phyloP scores from a whole-genome alignment of 2,329 filamentous ascomycete species.

The Trichoderma oligosporum region DNA sequence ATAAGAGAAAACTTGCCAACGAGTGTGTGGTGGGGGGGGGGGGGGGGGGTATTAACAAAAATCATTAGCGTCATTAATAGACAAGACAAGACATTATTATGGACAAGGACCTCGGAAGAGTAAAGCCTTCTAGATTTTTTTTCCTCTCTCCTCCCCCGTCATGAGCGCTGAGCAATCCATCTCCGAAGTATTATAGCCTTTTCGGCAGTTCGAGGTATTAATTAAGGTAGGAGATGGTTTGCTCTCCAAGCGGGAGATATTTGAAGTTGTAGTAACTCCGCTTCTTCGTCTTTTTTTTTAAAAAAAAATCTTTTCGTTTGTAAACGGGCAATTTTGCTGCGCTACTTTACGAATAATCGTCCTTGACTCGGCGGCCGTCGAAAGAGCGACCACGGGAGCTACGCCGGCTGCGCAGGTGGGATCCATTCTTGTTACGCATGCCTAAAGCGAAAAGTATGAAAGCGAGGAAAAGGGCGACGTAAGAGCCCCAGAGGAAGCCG shows the following conservation, averaged over 20 bases:
- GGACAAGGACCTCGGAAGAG: too few species aligned
- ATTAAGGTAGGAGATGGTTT: neutral
- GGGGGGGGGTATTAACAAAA: neutral
- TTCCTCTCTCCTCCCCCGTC: neutral
- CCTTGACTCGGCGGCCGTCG: slow-evolving; percentile 60
- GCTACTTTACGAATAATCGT: slow-evolving; percentile 56
- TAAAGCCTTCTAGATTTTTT: neutral
- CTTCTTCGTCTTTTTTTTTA: neutral
- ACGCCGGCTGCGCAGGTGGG: slow-evolving; percentile 29
- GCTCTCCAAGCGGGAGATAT: neutral
- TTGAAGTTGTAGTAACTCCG: neutral
- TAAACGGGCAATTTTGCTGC: too few species aligned
- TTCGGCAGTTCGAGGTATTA: neutral
- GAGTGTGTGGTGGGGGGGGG: too few species aligned
- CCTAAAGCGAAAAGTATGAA: slow-evolving; percentile 65
- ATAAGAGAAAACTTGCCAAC: too few species aligned
- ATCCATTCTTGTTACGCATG: slow-evolving; percentile 46
- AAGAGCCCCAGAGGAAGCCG: slow-evolving; percentile 73
- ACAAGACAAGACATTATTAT: neutral
- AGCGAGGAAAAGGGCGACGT: slow-evolving; percentile 62
- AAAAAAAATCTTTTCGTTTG: neutral
- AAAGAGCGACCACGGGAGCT: slow-evolving; percentile 35
- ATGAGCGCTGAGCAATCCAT: neutral
- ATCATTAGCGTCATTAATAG: neutral
- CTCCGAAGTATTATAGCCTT: neutral